Evolutionary conservation across 83 land plant genomes (phyloP), one percentile per base, ranked within the genome.

Genomic region (Picea abies): DNA sequence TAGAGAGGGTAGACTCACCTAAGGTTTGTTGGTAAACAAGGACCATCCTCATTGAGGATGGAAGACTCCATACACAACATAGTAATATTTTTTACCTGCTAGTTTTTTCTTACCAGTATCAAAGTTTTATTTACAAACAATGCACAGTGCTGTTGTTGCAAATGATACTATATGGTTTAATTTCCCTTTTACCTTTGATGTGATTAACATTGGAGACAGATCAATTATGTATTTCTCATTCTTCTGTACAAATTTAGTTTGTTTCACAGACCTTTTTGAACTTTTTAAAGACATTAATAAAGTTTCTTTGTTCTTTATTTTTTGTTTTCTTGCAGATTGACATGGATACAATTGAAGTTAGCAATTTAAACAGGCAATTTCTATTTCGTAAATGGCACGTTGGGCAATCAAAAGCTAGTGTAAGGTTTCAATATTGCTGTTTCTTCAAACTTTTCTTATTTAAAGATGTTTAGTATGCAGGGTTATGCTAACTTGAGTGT

Each of bases 281-380:
- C 41, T n/a, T 68, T 67, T 81, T 44, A 62, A 63, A 39, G 16
- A 68, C 35, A 41, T 82, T 16, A 14, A 58, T 4, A n/a, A 19
- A 6, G 56, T 70, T 81, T 19, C 41, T 26, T 12, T 71, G 5
- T 67, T 23, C 11, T 76, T 68, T 29, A 47, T n/a, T 76, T 39
- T 20, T 49, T 80, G 49, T 35, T 16, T 32, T 80, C 39, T 84
- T 78, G 60, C 90, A 98, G 99, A 98, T 98, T 90, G 99, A 98
- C 87, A 89, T 98, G 99, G 99, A 98, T 85, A 98, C 99, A 10
- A 98, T 98, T 39, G 99, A 98, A 95, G 99, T 98, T 25, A 98
- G 99, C 84, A 98, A 98, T 82, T 85, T 98, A 62, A 98, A 98
- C 82, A 88, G 99, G 64, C 99, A 98, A 76, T 98, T 98, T 84